Base-by-base conservation (phyloP, 2,329 filamentous ascomycete species). In the Hypoxylon sp. region DNA sequence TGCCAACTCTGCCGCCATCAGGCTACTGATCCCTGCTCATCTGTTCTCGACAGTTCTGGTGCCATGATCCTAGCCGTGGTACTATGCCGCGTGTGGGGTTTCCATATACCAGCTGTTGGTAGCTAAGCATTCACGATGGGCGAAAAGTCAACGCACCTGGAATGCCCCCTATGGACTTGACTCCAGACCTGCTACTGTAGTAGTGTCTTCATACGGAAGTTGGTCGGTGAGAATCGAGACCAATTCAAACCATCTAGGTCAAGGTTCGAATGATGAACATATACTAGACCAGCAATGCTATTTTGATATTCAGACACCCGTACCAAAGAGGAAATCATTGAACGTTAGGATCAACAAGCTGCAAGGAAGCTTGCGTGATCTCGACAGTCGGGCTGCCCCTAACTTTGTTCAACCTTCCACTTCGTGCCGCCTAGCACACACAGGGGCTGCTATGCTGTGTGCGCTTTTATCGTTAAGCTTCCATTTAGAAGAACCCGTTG, bases 331-430 rank as follows among this genome's bases (percentile, higher is more conserved):
- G 51, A 46, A 64, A 68, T 13, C 30, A 27, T 27, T 27, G 25
- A 57, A 37, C 54, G 35, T 56, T 50, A 17, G 55, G 55, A 69
- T 60, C 61, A 27, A 58, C 61, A 53, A 63, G 37, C 37, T 66
- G 37, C 68, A 66, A 64, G 68, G 65, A 63, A 60, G 61, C 59
- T 71, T 71, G 68, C 68, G 68, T 71, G 68, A 71, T 71, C 65
- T 65, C 35, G 17, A 59, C 58, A 62, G 57, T 61, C 58, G 61
- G 40, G 40, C 50, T 22, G 37, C 25, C 46, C 40, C 35, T 53
- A 67, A 58, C 59, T 66, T 61, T 64, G 64, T 62, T 60, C 31
- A 56, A 42, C 11, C 2, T 27, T 40, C 54, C 30, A 46, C 27
- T 30, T 31, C 37, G 10, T 56, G 27, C 37, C 53, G 33, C 25